Base-by-base conservation (phyloP, 176 grass and related monocot species). In the Echinochloa phyllopogon region DNA sequence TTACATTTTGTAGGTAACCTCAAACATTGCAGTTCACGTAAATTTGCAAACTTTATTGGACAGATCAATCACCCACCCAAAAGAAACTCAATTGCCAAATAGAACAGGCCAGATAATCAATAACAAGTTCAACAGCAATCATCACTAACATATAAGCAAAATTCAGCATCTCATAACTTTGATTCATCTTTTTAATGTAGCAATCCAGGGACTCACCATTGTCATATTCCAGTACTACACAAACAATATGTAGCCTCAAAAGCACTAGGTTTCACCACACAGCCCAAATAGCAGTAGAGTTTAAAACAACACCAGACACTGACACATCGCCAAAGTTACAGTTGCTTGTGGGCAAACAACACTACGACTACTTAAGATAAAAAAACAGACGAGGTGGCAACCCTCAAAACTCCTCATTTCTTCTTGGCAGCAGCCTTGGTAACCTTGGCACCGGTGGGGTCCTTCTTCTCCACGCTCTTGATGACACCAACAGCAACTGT, bases 351-450 rank as follows among this genome's bases (percentile, higher is more conserved):
- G 29, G 29, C 29, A 45, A 45, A 45, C 43, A 45, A 10, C 43
- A 45, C 43, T 45, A 45, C 8, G 43, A 45, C 43, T 45, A 45
- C 43, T 45, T 8, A 33, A 45, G 43, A 45, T 45, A 33, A 6
- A 45, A 45, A 45, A 45, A 10, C 43, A 45, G 43, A 6, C 43
- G 43, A 45, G 6, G 10, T 45, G 29, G 29, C 29, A 45, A 45
- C 43, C 6, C 6, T 45, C 43, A 45, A 8, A 8, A 45, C 43
- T 33, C 29, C 58, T 96, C 89, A 96, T 58, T 95, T 95, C 90
- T 95, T 95, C 90, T 95, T 95, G 27, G 75, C 79, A 21, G 93
- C 90, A 78, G 93, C 90, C 90, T 95, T 92, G 79, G 90, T 95
- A 13, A 95, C 64, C 90, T 95, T 95, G 53, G 93, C 93, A 21